Evolutionary conservation across 2,329 filamentous ascomycete species (phyloP).

Genomic region (Daldinia sp.): DNA sequence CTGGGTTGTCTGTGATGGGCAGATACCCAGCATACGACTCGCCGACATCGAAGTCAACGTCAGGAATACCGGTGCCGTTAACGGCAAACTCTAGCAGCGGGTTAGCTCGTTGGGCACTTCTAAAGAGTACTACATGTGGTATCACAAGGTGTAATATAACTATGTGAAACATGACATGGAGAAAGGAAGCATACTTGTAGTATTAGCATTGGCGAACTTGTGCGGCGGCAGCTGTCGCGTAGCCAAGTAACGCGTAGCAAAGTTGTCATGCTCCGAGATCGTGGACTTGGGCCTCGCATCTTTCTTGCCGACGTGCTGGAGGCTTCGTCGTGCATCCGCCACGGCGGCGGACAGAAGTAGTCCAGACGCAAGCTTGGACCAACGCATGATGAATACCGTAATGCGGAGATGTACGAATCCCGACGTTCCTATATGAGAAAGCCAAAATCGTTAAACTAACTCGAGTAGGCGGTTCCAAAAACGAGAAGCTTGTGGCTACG

Average conservation of each 20-base stretch:
- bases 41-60: conserved; percentile 69
- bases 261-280: conserved; percentile 8
- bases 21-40: conserved; percentile 67
- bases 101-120: background rate
- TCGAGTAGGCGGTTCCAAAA: conserved; percentile 6
- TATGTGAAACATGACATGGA: background rate
- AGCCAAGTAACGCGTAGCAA: conserved; percentile 38
- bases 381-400: conserved; percentile 38
- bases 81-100: conserved; percentile 60
- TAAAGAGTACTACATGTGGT: background rate
- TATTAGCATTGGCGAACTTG: conserved; percentile 44
- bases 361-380: conserved; percentile 33
- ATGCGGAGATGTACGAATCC: background rate
- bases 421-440: background rate
- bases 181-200: conserved; percentile 39
- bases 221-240: conserved; percentile 38
- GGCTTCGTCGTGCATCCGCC: conserved; percentile 41
- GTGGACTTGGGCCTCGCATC: conserved; percentile 19
- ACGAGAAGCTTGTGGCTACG: conserved; percentile 7
- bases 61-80: conserved; percentile 68
- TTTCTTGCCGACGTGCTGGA: conserved; percentile 46
- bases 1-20: conserved; percentile 57
- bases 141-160: background rate
- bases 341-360: conserved; percentile 38
- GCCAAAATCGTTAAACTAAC: background rate